Evolutionary conservation across 768 basidiomycete species (phyloP), one percentile per base, ranked within the genome.

Genomic region (Pholiota conissans): DNA sequence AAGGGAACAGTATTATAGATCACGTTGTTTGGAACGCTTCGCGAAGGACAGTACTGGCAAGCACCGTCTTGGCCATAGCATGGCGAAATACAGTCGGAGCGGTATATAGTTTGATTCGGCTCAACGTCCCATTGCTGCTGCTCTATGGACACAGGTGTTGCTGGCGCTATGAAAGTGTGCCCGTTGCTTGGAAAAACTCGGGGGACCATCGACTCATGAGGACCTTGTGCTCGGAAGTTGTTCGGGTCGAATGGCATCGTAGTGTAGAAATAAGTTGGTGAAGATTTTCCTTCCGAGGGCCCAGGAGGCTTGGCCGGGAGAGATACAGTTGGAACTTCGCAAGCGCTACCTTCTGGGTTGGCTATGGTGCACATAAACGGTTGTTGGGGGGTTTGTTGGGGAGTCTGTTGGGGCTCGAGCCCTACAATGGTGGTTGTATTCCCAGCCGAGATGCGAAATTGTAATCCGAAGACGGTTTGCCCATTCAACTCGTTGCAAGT

Each of bases 401-500:
- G n/a, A n/a, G n/a, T n/a, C n/a, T n/a, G n/a, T n/a, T 24, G 3
- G 18, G 51, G 49, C n/a, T 26, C 48, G n/a, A 29, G 7, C 32
- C 39, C 52, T 30, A 22, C n/a, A n/a, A n/a, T n/a, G n/a, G n/a
- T n/a, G n/a, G n/a, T n/a, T n/a, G n/a, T n/a, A n/a, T 35, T 24
- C 30, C 59, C 74, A 28, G 73, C 74, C 52, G 73, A 73, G 49
- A 82, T 73, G 13, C 30, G 30, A 32, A 6, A 32, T 32, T 6
- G 68, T 71, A 26, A 90, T 70, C 49, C 75, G 52, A 83, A 81
- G 32, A 83, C 66, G 45, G 73, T 68, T 34, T 76, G 76, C 2
- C 77, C 76, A 47, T 87, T n/a, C 65, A 18, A 93, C 71, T 45
- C 73, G 73, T 46, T 71, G 68, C 63, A 74, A 79, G 13, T 90